Evolutionary conservation across 768 basidiomycete genomes (phyloP), one percentile per base, ranked within the genome.

Genomic region (Russula virescens): DNA sequence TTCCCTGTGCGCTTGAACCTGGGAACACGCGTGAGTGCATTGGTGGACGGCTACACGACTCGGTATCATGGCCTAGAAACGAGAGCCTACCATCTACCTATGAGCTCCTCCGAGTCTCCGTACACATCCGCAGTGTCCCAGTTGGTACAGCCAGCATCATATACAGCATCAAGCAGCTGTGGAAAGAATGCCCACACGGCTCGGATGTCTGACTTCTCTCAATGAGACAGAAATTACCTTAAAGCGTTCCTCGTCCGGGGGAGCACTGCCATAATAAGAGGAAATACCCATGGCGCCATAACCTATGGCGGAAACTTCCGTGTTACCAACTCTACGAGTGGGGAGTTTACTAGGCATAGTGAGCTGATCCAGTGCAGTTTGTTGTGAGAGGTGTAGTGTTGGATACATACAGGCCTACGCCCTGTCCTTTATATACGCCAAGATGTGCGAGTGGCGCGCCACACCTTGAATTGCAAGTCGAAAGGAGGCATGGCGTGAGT

Each of bases 281-380:
- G 79, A 79, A 13, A 86, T 68, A 7, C 82, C 84, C 85, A 86
- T 86, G 8, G 78, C 73, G 6, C 86, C 86, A 61, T 81, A 85
- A 2, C 85, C 85, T 13, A 88, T 76, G 23, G 79, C 79, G 8
- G 78, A 74, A n/a, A 84, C 79, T 14, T 74, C 60, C 28, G 73
- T 70, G 16, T 74, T 69, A 26, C 81, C 82, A 26, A 87, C 77
- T 57, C 73, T 79, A 59, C 77, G 78, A 60, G 73, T 76, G 26
- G 73, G 77, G 62, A 73, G 72, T 52, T 60, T 58, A n/a, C 14
- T 5, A 26, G 51, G 4, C 64, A 65, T 65, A 21, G 16, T 31
- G 8, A 31, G 31, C 31, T 31, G 31, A 31, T 31, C 31, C 31
- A 31, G 31, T 31, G 8, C 31, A 31, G 8, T 3, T 31, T 31